A percentile compares a stretch with the other conserved stretches of the same genome.
Conservation (phyloP, 2,329 filamentous ascomycete species). For the Fusarium xylarioides region DNA sequence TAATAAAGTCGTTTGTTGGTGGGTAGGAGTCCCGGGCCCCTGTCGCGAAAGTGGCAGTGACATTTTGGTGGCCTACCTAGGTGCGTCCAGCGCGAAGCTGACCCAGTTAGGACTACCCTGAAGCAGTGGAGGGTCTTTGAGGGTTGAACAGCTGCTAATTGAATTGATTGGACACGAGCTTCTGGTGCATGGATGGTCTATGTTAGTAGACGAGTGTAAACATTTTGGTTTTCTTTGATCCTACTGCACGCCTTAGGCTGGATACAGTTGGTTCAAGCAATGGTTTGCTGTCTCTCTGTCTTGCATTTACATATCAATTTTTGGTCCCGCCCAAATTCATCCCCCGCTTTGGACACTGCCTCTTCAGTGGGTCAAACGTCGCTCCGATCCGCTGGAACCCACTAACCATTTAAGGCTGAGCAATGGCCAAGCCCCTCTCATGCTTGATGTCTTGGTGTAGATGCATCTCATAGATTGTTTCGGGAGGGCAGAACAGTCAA, state of each 20-base stretch:
- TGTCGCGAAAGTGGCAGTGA: conserved; percentile 24
- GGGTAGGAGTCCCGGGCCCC: background rate
- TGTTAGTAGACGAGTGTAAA: background rate
- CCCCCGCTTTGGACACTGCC: conserved; percentile 20
- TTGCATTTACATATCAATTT: background rate
- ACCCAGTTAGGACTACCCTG: background rate
- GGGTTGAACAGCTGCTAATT: background rate
- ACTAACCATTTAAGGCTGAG: conserved; percentile 18
- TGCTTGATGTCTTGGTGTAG: background rate
- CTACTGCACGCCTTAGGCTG: background rate
- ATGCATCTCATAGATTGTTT: background rate
- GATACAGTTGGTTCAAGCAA: background rate
- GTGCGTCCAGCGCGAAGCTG: background rate
- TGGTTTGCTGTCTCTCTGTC: background rate
- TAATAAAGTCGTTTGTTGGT: conserved; percentile 2
- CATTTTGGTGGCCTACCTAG: background rate
- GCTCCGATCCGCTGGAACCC: conserved; percentile 24
- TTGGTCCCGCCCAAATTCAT: background rate
- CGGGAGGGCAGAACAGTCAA: background rate
- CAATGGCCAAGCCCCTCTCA: conserved; percentile 16
- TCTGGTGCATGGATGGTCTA: background rate
- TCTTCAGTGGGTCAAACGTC: conserved; percentile 18
- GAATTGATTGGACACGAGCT: background rate
- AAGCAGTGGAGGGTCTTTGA: background rate
- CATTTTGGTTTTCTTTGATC: background rate